These are phyloP conservation scores for Balakata baccata DNA, from an alignment of 345 rosid genomes.

Conservation along the genomic window DNA sequence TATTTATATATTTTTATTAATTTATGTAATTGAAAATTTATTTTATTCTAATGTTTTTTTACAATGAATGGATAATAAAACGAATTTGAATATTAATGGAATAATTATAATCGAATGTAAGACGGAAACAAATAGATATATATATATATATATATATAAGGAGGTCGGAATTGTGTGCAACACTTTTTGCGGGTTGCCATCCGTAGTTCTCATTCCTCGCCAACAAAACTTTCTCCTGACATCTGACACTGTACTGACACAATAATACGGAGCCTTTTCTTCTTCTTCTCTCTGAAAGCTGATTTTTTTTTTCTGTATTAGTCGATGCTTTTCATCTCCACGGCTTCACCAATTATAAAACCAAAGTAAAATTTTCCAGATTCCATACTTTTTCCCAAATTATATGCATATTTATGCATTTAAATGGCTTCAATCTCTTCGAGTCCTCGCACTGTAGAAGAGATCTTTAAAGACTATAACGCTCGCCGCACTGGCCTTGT, in stretches of 20 bases:
- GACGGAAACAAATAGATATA: no score
- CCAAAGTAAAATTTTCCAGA: not conserved
- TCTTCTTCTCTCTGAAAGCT: not conserved
- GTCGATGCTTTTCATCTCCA: not conserved
- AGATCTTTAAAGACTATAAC: slow-evolving; percentile 83
- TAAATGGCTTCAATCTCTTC: slow-evolving; percentile 41
- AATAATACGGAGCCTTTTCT: not conserved
- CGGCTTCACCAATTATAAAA: not conserved
- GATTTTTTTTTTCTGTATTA: not conserved
- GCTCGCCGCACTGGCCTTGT: slow-evolving; percentile 77
- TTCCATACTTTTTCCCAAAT: not conserved
- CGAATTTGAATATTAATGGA: no score
- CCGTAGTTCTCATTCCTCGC: not conserved
- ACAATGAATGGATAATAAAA: no score
- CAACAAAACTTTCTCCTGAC: not conserved
- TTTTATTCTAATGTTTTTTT: no score
- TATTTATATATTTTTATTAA: no score
- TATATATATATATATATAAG: no score
- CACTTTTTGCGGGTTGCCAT: no score
- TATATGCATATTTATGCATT: slow-evolving; percentile 1
- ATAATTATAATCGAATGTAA: no score
- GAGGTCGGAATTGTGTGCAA: no score
- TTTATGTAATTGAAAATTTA: no score
- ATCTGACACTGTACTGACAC: not conserved
- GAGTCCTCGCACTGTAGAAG: slow-evolving; percentile 88